phyloP scores from a whole-genome alignment of 208 protist genomes.

The Trypanosomatidae sp. region DNA sequence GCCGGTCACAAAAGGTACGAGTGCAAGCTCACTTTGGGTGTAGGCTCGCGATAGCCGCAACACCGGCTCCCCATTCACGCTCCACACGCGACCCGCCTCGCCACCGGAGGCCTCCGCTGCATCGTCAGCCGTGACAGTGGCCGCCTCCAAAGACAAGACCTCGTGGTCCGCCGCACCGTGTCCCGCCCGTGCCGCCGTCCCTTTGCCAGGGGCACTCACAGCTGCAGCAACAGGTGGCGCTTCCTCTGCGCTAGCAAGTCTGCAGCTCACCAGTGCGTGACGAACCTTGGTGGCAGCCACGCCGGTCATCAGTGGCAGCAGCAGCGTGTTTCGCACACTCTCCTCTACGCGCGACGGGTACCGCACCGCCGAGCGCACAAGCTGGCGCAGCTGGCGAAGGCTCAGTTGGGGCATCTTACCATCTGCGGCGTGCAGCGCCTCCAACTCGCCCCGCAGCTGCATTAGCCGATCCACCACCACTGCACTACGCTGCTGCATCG shows the following conservation, averaged over 20 bases:
- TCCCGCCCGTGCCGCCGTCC: neutral
- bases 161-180: neutral
- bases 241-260: constrained; percentile 27
- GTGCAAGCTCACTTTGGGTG: constrained; percentile 57
- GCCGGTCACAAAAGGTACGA: constrained; percentile 85
- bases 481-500: constrained; percentile 12
- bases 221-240: too few relatives aligned
- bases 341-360: constrained; percentile 53
- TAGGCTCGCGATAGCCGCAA: constrained; percentile 46
- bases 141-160: neutral
- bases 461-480: constrained; percentile 41
- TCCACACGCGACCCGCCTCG: constrained; percentile 38
- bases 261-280: constrained; percentile 47
- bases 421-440: constrained; percentile 47
- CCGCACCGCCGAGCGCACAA: constrained; percentile 55
- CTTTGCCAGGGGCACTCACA: too few relatives aligned
- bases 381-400: constrained; percentile 70
- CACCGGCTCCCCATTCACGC: constrained; percentile 36
- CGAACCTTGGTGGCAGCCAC: constrained; percentile 62
- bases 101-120: neutral
- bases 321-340: constrained; percentile 54
- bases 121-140: neutral
- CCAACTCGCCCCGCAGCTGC: constrained; percentile 49
- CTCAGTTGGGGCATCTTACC: constrained; percentile 73
- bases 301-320: constrained; percentile 75